phyloP scores from a whole-genome alignment of 75 land plant genomes.

The Sequoia sempervirens region DNA sequence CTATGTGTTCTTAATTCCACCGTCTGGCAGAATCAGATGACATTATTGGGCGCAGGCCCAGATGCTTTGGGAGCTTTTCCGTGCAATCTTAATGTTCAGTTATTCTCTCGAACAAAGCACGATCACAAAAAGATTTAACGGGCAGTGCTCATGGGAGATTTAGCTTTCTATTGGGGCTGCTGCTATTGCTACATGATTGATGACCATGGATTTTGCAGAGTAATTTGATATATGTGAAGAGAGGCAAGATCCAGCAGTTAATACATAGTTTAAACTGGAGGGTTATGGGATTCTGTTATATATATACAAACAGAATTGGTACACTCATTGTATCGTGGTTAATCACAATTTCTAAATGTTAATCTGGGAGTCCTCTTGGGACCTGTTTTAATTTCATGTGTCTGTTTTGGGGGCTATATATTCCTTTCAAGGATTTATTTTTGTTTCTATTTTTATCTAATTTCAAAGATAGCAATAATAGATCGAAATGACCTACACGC shows the following conservation, averaged over 20 bases:
- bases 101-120: not conserved
- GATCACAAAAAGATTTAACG: not conserved
- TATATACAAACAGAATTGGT: not conserved
- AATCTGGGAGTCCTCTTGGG: not conserved
- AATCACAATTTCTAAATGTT: not conserved
- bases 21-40: not conserved
- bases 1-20: not conserved
- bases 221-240: not conserved
- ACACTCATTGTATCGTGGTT: not conserved
- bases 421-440: not conserved
- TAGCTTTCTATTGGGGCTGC: not conserved
- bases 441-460: not conserved
- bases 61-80: not conserved
- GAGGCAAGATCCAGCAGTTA: not conserved
- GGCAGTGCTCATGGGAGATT: not conserved
- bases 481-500: not conserved
- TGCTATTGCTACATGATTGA: not conserved
- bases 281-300: not conserved
- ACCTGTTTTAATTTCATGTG: not conserved
- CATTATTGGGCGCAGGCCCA: not conserved
- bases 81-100: not conserved
- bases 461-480: too few relatives aligned
- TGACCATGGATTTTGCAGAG: not conserved
- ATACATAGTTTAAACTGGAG: not conserved
- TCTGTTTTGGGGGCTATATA: not conserved